Evolutionary conservation across 805 yeast genomes (phyloP), one percentile per base, ranked within the genome.

Genomic region (Candida insectorum): DNA sequence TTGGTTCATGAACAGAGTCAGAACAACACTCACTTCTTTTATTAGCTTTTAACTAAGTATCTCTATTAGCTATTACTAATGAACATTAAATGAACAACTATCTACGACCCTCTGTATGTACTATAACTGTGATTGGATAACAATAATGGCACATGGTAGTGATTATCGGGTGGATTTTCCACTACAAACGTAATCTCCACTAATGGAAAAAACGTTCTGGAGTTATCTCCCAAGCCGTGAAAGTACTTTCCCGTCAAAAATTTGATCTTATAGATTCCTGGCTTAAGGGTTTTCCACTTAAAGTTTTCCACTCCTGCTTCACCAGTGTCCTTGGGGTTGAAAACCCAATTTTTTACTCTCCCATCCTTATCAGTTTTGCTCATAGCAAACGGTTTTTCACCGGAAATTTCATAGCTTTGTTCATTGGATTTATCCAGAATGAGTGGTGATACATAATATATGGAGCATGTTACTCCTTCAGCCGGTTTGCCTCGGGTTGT

Each of bases 401-500:
- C 39, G 4, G 47, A 49, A 18, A 52, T 48, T 16, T 54, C 61
- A 36, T 57, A 61, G 8, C 57, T 51, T 7, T 43, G 39, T 17
- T 54, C 66, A 13, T 48, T 51, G 6, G 41, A 39, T 6, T 57
- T 55, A 11, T 51, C 33, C 14, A 34, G 20, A 16, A 49, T 30
- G 24, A 50, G 44, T 5, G 54, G 48, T 1, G 69, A 45, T 3
- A 72, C 36, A 33, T 56, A 58, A 50, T 65, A 75, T 23, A 83
- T 60, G 18, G 79, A 79, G 51, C 93, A 85, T 3, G 69, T 60
- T n/a, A 89, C 89, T n/a, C 69, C 71, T 0, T 61, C 53, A 1
- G 96, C 96, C 1, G 97, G 97, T 39, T 66, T 71, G 1, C 97
- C 97, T 6, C 69, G 59, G 7, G 84, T 79, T 5, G 96, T 88